Base-by-base conservation (phyloP, 352 stramenopile species). In the Globisporangium takayamanum region DNA sequence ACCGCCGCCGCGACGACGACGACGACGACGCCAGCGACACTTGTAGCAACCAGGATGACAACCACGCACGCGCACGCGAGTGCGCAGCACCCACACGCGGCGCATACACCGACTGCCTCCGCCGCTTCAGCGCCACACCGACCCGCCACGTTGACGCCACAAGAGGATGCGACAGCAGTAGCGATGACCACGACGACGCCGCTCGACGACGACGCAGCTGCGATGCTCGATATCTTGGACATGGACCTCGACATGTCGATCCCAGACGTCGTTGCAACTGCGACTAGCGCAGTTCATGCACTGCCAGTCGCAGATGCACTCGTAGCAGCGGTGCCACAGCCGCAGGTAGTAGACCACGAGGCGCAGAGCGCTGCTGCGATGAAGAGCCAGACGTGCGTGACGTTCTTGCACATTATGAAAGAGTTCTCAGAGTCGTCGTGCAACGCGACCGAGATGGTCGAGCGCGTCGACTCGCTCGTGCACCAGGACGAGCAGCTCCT, bases 321-420 rank as follows among this genome's bases (percentile, higher is more conserved):
- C 33, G 33, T 22, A 28, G 14, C 16, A 57, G 10, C 39, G 30
- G n/a, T 30, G 37, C 11, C 47, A 16, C 11, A 15, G 26, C 53
- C 42, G 4, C 53, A 12, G 41, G 50, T 28, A 51, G 58, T 25
- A 20, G 41, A 41, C 39, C 26, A 39, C 22, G 46, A 20, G 28
- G 30, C 14, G 14, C 41, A 45, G 46, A 53, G 39, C 37, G 62
- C 63, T 25, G 52, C 44, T 33, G 65, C 73, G 55, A 76, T 82
- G 69, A 72, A 67, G 53, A 83, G 71, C 54, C 70, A 82, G 57
- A 82, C 71, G 48, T 83, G 75, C 57, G 67, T 80, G 36, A 78
- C 82, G 62, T 88, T 88, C 60, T 63, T 88, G 66, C 73, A 81
- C 66, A 88, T 88, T 59, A 88, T 88, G 78, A 84, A 84, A 53